Base-by-base conservation (phyloP, 2,329 filamentous ascomycete genomes). In the Penicillium sp. region DNA sequence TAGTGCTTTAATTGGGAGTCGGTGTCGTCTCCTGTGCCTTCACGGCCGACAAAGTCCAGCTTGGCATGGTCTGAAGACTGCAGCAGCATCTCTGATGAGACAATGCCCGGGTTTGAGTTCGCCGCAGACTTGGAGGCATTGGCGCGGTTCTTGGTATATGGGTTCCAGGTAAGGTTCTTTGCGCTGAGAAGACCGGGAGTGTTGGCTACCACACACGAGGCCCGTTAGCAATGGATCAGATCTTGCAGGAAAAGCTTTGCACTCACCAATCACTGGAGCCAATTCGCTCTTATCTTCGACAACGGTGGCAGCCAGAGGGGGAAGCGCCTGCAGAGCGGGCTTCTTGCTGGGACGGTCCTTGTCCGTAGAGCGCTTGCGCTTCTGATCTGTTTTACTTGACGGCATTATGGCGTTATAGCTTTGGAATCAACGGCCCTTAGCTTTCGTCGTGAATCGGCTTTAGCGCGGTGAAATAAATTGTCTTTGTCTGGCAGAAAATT, bases 1-100 rank as follows among this genome's bases (percentile, higher is more conserved):
- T 87, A 88, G 71, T 87, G 83, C 60, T 81, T 81, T 53, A 83
- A 68, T 55, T 80, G 72, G 29, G 77, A 78, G 53, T 84, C 79
- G 46, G 78, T 74, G 39, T 76, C 73, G 50, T 82, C 78, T 24
- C 60, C 62, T 54, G 79, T 77, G 27, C 72, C 73, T 62, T 79
- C 76, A 34, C 74, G 75, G 21, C 81, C 84, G 18, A 77, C 76
- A 61, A 85, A 87, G 69, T 87, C 83, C 49, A 87, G 76, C 48
- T 79, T 82, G 13, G 81, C 75, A 59, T 87, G 84, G 45, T 80
- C 74, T 24, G 83, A 84, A 5, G 84, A 84, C 56, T 87, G 83
- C 9, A 87, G 77, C 34, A 87, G 76, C 6, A 86, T 67, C 51
- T 83, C 78, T 40, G 80, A 77, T 6, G 73, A 59, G 24, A 67